Percentiles rank a stretch among this genome's conserved stretches.
phyloP scores from a whole-genome alignment of 148 eudicot genomes.

The Beta vulgaris region DNA sequence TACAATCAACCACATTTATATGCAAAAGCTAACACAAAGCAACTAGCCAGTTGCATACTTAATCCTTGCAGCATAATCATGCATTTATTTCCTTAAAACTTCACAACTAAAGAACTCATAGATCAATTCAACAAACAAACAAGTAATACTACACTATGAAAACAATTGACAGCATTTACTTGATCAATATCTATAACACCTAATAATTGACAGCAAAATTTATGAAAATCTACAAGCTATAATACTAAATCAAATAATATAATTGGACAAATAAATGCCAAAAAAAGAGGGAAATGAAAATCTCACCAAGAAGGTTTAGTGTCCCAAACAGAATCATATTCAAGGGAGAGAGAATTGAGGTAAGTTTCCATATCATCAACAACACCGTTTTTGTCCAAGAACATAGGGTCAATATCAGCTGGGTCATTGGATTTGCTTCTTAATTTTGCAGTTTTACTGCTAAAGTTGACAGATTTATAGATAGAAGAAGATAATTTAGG shows the following conservation, averaged over 20 bases:
- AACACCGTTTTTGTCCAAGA: constrained; percentile 60
- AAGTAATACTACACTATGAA: neutral
- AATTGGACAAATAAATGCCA: neutral
- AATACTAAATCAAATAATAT: neutral
- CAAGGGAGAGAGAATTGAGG: constrained; percentile 81
- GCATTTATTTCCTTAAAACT: too few relatives aligned
- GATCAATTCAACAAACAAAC: neutral
- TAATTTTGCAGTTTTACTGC: constrained; percentile 13
- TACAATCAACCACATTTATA: neutral
- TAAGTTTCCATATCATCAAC: constrained; percentile 82
- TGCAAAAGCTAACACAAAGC: neutral
- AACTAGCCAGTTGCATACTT: too few relatives aligned
- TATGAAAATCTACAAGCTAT: too few relatives aligned
- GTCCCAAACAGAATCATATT: constrained; percentile 98
- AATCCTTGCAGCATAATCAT: too few relatives aligned
- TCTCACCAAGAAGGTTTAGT: constrained; percentile 86
- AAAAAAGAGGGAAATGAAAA: neutral
- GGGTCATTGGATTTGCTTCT: constrained; percentile 39
- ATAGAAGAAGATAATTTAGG: constrained; percentile 20
- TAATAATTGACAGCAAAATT: neutral
- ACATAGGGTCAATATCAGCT: constrained; percentile 28
- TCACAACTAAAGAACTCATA: neutral
- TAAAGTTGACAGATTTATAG: constrained; percentile 13
- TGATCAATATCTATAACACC: neutral
- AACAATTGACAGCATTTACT: neutral